These are phyloP conservation scores for Bremia lactucae DNA, from an alignment of 352 stramenopile species.

Conservation along the genomic window DNA sequence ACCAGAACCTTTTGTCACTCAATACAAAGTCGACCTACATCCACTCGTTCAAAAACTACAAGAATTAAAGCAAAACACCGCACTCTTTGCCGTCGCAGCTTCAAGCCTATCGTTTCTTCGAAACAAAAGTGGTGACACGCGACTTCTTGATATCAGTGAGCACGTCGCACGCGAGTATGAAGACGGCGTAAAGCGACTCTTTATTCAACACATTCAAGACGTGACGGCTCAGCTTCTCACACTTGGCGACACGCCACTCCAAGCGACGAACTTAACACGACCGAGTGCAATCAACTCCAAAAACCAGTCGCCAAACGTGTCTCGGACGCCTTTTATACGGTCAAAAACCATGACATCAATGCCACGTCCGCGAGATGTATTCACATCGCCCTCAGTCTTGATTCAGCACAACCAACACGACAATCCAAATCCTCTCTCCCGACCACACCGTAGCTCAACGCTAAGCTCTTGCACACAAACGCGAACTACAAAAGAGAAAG, in stretches of 20 bases:
- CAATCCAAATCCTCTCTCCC: slow-evolving; percentile 7
- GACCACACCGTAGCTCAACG: slow-evolving; percentile 34
- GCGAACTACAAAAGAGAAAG: slow-evolving; percentile 13
- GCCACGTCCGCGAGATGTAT: slow-evolving; percentile 16
- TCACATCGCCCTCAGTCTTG: slow-evolving; percentile 6
- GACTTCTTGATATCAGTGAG: slow-evolving; percentile 15
- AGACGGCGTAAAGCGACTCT: slow-evolving; percentile 37
- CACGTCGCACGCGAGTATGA: slow-evolving; percentile 35
- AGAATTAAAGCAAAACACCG: slow-evolving; percentile 45
- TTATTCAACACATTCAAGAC: slow-evolving; percentile 44
- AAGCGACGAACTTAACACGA: slow-evolving; percentile 1
- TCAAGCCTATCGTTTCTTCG: slow-evolving; percentile 10
- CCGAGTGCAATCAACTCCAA: slow-evolving; percentile 2
- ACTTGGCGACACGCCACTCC: slow-evolving; percentile 37
- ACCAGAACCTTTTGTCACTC: slow-evolving; percentile 58
- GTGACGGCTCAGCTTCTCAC: slow-evolving; percentile 49
- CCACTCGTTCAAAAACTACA: slow-evolving; percentile 46
- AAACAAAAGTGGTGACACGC: slow-evolving; percentile 8
- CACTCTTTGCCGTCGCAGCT: slow-evolving; percentile 14
- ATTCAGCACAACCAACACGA: background rate
- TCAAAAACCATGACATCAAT: slow-evolving; percentile 25
- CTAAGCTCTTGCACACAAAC: slow-evolving; percentile 28
- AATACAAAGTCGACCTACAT: slow-evolving; percentile 49
- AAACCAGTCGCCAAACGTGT: slow-evolving; percentile 9
- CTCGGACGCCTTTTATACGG: slow-evolving; percentile 11